Base-by-base conservation (phyloP, 441 rosid species). In the Populus hybrid region DNA sequence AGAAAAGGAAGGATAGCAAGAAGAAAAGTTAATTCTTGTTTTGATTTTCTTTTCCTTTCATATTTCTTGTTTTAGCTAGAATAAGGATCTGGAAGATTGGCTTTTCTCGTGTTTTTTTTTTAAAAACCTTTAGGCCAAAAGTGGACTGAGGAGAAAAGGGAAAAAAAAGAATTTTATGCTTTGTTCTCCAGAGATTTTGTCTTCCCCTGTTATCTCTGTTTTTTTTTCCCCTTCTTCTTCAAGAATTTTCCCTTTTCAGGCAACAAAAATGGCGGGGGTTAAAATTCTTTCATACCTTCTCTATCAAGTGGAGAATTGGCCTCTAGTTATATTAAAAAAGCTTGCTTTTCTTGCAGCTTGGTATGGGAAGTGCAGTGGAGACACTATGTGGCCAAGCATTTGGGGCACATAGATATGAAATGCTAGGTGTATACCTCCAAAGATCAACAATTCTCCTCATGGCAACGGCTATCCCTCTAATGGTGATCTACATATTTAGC, bases 281-380 rank as follows among this genome's bases (percentile, higher is more conserved):
- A 59, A 59, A n/a, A 21, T 7, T 30, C 4, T 59, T 59, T 59
- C 65, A 59, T n/a, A 59, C 24, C 26, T 8, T n/a, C 65, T n/a
- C 16, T 35, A 21, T 36, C 14, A 70, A 38, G 32, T 2, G 26
- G 38, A 59, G 65, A n/a, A n/a, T 8, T 59, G 9, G 0, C 65
- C 65, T n/a, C 65, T 59, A 21, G 26, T 59, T n/a, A 8, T 59
- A 8, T n/a, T 59, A n/a, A 59, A 59, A n/a, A n/a, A n/a, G 10
- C 10, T n/a, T 8, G 10, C 26, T 59, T 59, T 6, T 35, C n/a
- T n/a, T 32, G 75, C 83, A 90, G 93, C 79, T 90, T 14, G 96
- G 96, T 4, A 89, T 92, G 96, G 96, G 96, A 67, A 92, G 96
- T 63, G 96, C 96, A 0, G 96, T 92, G 6, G 94, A 90, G 50